phyloP scores from a whole-genome alignment of 1,139 yeast genomes.

The Neolecta irregularis region DNA sequence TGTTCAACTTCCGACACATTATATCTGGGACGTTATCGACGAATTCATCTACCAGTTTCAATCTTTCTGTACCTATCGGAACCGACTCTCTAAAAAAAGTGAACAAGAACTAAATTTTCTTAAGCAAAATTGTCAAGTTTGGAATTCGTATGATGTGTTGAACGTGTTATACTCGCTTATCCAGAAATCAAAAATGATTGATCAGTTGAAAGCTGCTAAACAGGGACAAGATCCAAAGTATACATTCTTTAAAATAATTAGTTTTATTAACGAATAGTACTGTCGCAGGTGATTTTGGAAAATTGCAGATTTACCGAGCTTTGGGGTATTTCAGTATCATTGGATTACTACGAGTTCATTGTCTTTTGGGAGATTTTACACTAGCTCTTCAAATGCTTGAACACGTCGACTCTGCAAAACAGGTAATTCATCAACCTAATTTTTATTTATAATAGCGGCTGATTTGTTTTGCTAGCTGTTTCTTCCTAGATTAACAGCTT shows the following conservation, averaged over 20 bases:
- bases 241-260: background rate
- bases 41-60: conserved; percentile 38
- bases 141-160: conserved; percentile 35
- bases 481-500: conserved; percentile 4
- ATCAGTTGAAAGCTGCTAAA: conserved; percentile 29
- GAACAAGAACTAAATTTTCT: conserved; percentile 25
- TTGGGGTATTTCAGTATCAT: conserved; percentile 36
- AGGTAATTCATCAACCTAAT: conserved; percentile 32
- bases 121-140: conserved; percentile 28
- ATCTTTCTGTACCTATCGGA: conserved; percentile 30
- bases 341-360: conserved; percentile 35
- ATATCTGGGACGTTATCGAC: conserved; percentile 39
- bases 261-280: conserved; percentile 15
- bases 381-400: conserved; percentile 35
- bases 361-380: conserved; percentile 34
- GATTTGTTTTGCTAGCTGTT: too few species aligned
- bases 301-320: conserved; percentile 30
- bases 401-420: conserved; percentile 32
- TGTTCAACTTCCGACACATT: conserved; percentile 28
- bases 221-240: conserved; percentile 22
- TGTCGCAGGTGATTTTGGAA: conserved; percentile 33
- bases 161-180: conserved; percentile 35
- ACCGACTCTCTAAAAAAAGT: conserved; percentile 25
- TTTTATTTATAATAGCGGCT: too few species aligned
- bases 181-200: conserved; percentile 31